Evolutionary conservation across 805 yeast genomes (phyloP).

Genomic region (Candida endomychidarum): DNA sequence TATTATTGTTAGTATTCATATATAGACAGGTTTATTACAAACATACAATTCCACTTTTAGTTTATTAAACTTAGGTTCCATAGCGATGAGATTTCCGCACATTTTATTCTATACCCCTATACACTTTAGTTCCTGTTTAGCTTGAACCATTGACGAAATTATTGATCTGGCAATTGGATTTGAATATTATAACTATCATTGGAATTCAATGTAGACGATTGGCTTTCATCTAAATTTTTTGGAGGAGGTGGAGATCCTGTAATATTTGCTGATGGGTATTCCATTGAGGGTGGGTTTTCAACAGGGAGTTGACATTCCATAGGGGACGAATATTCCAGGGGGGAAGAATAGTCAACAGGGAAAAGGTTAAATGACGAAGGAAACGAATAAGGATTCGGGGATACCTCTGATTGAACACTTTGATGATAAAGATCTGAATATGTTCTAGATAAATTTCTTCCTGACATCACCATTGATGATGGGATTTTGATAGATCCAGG

Average conservation of each 20-base stretch:
- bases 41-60: slow-evolving; percentile 12
- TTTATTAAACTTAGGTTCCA: slow-evolving; percentile 9
- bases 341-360: too few relatives aligned
- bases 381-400: too few relatives aligned
- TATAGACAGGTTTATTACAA: background rate
- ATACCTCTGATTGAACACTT: too few relatives aligned
- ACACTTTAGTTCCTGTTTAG: too few relatives aligned
- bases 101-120: background rate
- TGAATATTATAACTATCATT: slow-evolving; percentile 25
- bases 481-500: slow-evolving; percentile 22
- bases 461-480: background rate
- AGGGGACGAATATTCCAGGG: too few relatives aligned
- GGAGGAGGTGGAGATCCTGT: background rate
- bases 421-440: too few relatives aligned
- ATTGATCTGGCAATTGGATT: slow-evolving; percentile 23
- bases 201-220: slow-evolving; percentile 19
- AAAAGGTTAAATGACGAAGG: too few relatives aligned
- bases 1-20: background rate
- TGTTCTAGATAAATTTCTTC: too few relatives aligned
- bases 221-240: slow-evolving; percentile 14
- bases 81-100: background rate
- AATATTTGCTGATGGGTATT: too few relatives aligned
- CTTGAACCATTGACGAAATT: too few relatives aligned
- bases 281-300: too few relatives aligned
- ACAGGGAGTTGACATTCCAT: too few relatives aligned